Evolutionary conservation across 805 yeast genomes (phyloP), one percentile per base, ranked within the genome.

Genomic region (Grigorovia humatica): DNA sequence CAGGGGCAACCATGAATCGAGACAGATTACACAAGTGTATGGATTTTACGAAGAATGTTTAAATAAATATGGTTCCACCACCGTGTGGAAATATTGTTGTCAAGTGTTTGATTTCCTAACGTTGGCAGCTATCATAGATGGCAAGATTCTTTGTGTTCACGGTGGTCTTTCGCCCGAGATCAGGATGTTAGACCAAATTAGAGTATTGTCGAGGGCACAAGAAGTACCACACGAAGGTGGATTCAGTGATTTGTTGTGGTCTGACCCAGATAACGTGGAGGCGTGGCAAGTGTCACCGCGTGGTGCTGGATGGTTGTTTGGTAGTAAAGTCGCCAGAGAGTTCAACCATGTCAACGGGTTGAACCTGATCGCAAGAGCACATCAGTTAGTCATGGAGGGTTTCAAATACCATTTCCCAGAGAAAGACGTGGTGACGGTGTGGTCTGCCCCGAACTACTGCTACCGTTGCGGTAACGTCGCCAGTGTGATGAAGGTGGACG

Each of bases 141-240:
- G 97, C 49, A 85, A 84, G 64, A 85, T 91, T 47, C 74, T 91
- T 53, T 91, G 99, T 74, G 96, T 93, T 46, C 99, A 91, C 68
- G 99, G 99, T 53, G 99, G 99, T 6, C 75, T 91, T 51, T 87
- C 96, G 13, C 99, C 99, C 2, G 98, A 93, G 69, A 90, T 91
- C 56, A 80, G 98, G 67, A 90, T 93, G 96, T 76, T 91, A 58
- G 99, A 91, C 68, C 99, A 91, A 70, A 89, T 91, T 58, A 76
- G 98, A 61, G 98, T 91, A 18, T 74, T 91, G 52, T 85, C 93
- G 50, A 78, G 99, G 63, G 98, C 98, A 2, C 98, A 91, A 70
- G 98, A 91, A 70, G 96, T 91, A 47, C 99, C 99, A 2, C 98
- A 93, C 67, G 99, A 91, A 71, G 99, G 99, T 59, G 98, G 97